Evolutionary conservation across 805 yeast genomes (phyloP), one percentile per base, ranked within the genome.

Genomic region (Ogataea ganodermae): DNA sequence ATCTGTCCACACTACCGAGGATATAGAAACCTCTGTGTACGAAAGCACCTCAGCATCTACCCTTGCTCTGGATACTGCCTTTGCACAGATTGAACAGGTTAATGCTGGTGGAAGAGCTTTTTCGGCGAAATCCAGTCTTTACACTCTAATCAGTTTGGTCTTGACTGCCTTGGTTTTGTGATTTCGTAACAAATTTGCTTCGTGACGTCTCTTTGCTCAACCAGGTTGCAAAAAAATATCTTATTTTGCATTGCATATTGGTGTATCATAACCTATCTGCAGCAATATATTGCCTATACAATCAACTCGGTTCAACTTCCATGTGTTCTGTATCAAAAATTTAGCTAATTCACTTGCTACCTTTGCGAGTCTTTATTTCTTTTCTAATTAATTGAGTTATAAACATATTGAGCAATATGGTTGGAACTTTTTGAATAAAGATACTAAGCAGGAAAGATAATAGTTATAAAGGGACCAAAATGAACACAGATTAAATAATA

Each of bases 281-380:
- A n/a, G n/a, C n/a, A n/a, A n/a, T n/a, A n/a, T n/a, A n/a, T n/a
- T n/a, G n/a, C n/a, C n/a, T n/a, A n/a, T n/a, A n/a, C n/a, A n/a
- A n/a, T n/a, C n/a, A n/a, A n/a, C n/a, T n/a, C n/a, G n/a, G n/a
- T 30, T 30, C 33, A 30, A 30, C 16, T 30, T 37, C 31, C 30
- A 30, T n/a, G 12, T 9, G 6, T n/a, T 21, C 6, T 21, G 10
- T 5, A n/a, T 3, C 14, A 4, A 4, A 20, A 12, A 20, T 21
- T 27, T 20, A 33, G 37, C 37, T 33, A 17, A 10, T 9, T 16
- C 12, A 20, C 24, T 35, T 35, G 38, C 38, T 22, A 20, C 20
- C 17, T 10, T 21, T 35, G 37, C 37, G 23, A 18, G 37, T 8
- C 20, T 20, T 18, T 20, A 13, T 3, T 17, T 33, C 21, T 35